Percentiles rank a stretch among this genome's conserved stretches.
Conservation (phyloP, 805 yeast species). For the Myxozyma sirexii region DNA sequence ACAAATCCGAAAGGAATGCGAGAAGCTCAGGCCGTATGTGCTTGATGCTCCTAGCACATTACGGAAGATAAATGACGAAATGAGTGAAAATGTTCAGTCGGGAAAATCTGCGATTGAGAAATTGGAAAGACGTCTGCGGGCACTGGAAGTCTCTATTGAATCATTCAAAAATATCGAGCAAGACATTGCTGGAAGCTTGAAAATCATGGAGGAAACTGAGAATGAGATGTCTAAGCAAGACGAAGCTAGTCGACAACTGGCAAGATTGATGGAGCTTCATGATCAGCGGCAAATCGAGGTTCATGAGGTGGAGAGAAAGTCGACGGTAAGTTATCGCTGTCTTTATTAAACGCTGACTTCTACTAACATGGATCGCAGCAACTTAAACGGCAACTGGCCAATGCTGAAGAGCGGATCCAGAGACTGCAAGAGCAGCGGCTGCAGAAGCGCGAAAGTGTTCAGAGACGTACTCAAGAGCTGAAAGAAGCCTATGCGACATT, state of each 20-base stretch:
- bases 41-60: constrained; percentile 63
- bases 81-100: constrained; percentile 50
- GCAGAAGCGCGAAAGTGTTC: constrained; percentile 50
- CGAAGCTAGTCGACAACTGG: constrained; percentile 45
- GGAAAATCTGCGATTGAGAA: constrained; percentile 47
- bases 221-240: constrained; percentile 52
- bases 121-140: constrained; percentile 54
- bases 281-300: constrained; percentile 46
- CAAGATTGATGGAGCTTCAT: constrained; percentile 47
- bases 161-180: constrained; percentile 58
- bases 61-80: constrained; percentile 54
- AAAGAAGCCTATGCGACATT: constrained; percentile 53
- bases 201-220: constrained; percentile 54
- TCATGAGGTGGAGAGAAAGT: constrained; percentile 49
- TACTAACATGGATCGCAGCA: constrained; percentile 42
- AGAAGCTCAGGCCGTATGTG: constrained; percentile 60
- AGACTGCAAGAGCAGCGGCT: constrained; percentile 50
- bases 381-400: constrained; percentile 53
- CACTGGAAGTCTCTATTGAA: constrained; percentile 57
- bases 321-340: constrained; percentile 11
- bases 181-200: constrained; percentile 49
- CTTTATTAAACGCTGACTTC: not conserved
- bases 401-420: constrained; percentile 52
- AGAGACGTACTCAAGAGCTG: constrained; percentile 49
- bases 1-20: constrained; percentile 61